These are phyloP conservation scores for Dioscorea cayenensis DNA, from an alignment of 116 monocot genomes.

Conservation along the genomic window DNA sequence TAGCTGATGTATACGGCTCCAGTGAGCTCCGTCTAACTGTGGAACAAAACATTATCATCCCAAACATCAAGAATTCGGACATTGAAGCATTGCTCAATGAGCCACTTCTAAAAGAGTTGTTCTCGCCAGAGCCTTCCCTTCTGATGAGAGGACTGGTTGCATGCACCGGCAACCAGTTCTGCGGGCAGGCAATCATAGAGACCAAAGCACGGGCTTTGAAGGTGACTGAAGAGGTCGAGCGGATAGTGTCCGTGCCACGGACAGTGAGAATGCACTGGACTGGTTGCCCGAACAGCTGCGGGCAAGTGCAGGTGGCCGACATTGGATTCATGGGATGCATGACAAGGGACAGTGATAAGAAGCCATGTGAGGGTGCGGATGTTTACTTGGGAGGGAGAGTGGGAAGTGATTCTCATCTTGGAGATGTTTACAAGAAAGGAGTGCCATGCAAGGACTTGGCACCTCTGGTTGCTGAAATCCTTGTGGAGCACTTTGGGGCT, in stretches of 20 bases:
- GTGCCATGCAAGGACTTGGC: constrained; percentile 75
- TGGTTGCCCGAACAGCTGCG: constrained; percentile 91
- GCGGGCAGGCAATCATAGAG: constrained; percentile 97
- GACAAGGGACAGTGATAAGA: constrained; percentile 55
- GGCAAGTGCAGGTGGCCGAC: constrained; percentile 94
- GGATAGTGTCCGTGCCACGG: constrained; percentile 36
- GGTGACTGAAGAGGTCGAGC: constrained; percentile 64
- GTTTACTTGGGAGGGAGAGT: constrained; percentile 72
- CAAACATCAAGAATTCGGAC: constrained; percentile 48
- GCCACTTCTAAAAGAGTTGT: constrained; percentile 41
- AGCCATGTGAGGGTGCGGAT: constrained; percentile 70
- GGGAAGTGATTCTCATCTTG: constrained; percentile 71
- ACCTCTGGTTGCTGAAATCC: constrained; percentile 52
- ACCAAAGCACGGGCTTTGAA: constrained; percentile 77
- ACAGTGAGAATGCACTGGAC: constrained; percentile 96
- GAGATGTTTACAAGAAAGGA: constrained; percentile 66
- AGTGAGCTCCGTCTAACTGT: constrained; percentile 90
- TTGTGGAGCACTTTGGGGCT: constrained; percentile 71
- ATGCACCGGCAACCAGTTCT: constrained; percentile 96
- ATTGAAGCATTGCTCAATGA: constrained; percentile 46
- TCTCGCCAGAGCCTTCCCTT: constrained; percentile 53
- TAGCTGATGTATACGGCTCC: constrained; percentile 79
- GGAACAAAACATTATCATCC: constrained; percentile 87
- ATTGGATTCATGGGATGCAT: constrained; percentile 95
- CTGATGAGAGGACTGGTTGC: constrained; percentile 81